Base-by-base conservation (phyloP, 2,329 filamentous ascomycete genomes). In the Diaporthe eres region DNA sequence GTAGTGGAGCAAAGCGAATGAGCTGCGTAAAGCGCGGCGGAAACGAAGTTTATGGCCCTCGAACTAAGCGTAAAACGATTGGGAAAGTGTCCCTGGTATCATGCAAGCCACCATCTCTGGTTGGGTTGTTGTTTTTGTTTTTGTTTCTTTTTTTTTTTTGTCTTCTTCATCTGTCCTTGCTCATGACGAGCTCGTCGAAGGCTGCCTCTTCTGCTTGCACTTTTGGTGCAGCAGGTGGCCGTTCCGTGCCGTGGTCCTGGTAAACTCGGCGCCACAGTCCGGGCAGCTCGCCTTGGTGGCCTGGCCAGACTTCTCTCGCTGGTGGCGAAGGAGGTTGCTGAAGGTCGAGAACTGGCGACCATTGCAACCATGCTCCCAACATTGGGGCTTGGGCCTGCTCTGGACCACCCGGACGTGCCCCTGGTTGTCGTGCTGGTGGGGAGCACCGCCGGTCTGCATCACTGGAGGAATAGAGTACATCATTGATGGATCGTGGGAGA, bases 291-390 rank as follows among this genome's bases (percentile, higher is more conserved):
- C 95, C 86, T 98, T 98, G 42, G 94, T 89, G 15, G 96, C 95
- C 71, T 96, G 95, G 37, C 96, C 96, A 0, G 95, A 97, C 84
- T 98, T 98, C 85, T 98, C 96, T 58, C 96, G 91, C 84, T 98
- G 96, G 83, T 98, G 96, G 77, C 96, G 90, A 51, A 98, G 88
- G 4, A 98, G 90, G 82, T 98, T 98, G 90, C 95, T 98, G 83
- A 98, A 98, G 4, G 96, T 98, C 25, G 95, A 98, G 82, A 98
- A 98, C 81, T 98, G 94, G 42, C 96, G 92, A 28, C 96, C 96
- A 81, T 98, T 98, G 87, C 96, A 98, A 15, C 96, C 96, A 82
- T 98, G 96, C 77, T 98, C 96, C 94, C 95, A 98, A 85, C 96
- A 98, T 83, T 98, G 95, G 61, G 96, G 95, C 85, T 98, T 98